Evolutionary conservation across 2,329 filamentous ascomycete genomes (phyloP), one percentile per base, ranked within the genome.

Genomic region (Aspergillus versicolor): DNA sequence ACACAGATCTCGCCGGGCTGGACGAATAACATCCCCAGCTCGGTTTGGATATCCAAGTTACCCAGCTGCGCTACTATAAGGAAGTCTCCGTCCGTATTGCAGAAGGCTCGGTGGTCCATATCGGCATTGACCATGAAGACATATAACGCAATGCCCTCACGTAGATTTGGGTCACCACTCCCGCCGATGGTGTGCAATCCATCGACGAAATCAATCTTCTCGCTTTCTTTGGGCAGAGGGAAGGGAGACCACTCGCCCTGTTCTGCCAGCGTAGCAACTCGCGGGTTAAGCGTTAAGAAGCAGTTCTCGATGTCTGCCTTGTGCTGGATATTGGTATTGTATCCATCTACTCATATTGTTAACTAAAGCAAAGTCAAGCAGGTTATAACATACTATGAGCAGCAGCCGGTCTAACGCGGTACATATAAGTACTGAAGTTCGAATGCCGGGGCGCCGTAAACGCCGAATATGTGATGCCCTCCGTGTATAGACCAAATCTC

Each of bases 1-100:
- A 88, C 81, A 56, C 78, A 82, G 34, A 88, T 82, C 66, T 88
- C 86, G 4, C 84, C 84, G 0, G 84, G 85, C 2, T 84, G 81
- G 4, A 87, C 81, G 54, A 85, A 78, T 0, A 87, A 67, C 50
- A 77, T 79, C 4, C 86, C 85, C 19, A 88, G 77, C 67, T 88
- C 85, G 0, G 85, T 88, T 63, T 86, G 84, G 44, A 88, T 82
- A 62, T 88, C 82, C 4, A 88, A 76, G 0, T 79, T 76, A 9
- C 86, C 86, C 57, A 84, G 79, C 59, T 88, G 85, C 0, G 81
- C 82, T 1, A 87, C 79, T 48, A 88, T 83, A 46, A 88, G 73
- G 57, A 86, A 82, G 67, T 88, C 85, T 4, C 85, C 85, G 53
- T 88, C 86, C 2, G 83, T 81, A 22, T 79, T 82, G 70, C 82